Percentiles rank a stretch among this genome's conserved stretches.
Conservation (phyloP, 306 rosid species). For the Geum urbanum region DNA sequence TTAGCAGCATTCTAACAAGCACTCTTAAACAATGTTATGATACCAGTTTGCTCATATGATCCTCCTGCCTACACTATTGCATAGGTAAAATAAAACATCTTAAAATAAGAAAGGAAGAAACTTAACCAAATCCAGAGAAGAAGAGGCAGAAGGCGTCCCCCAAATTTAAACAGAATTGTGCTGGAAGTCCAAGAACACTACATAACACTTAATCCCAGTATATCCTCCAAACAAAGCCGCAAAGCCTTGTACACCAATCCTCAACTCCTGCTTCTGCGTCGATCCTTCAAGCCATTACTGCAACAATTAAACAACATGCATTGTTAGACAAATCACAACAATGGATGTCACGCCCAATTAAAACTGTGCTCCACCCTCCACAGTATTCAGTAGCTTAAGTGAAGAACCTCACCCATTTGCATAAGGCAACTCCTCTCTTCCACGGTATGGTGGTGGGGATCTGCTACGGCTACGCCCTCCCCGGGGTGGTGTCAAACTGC, state of each 20-base stretch:
- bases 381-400: neutral
- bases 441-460: slow-evolving; percentile 92
- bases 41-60: slow-evolving; percentile 28
- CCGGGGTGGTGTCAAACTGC: slow-evolving; percentile 71
- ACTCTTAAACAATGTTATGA: slow-evolving; percentile 36
- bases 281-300: slow-evolving; percentile 90
- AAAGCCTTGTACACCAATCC: slow-evolving; percentile 21
- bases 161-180: slow-evolving; percentile 54
- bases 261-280: slow-evolving; percentile 91
- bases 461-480: slow-evolving; percentile 83
- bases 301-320: slow-evolving; percentile 21
- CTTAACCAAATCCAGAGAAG: slow-evolving; percentile 65
- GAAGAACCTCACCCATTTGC: slow-evolving; percentile 70
- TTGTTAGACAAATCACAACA: slow-evolving; percentile 14
- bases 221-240: slow-evolving; percentile 37
- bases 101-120: slow-evolving; percentile 50
- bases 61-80: slow-evolving; percentile 46
- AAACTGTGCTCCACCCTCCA: neutral
- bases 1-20: slow-evolving; percentile 49
- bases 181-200: slow-evolving; percentile 61
- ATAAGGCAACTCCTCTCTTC: slow-evolving; percentile 79
- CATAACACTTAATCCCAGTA: slow-evolving; percentile 48
- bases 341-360: neutral
- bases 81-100: slow-evolving; percentile 38
- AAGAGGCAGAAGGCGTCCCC: slow-evolving; percentile 68